Base-by-base conservation (phyloP, 2,329 filamentous ascomycete genomes). In the Chaetomium sp. region DNA sequence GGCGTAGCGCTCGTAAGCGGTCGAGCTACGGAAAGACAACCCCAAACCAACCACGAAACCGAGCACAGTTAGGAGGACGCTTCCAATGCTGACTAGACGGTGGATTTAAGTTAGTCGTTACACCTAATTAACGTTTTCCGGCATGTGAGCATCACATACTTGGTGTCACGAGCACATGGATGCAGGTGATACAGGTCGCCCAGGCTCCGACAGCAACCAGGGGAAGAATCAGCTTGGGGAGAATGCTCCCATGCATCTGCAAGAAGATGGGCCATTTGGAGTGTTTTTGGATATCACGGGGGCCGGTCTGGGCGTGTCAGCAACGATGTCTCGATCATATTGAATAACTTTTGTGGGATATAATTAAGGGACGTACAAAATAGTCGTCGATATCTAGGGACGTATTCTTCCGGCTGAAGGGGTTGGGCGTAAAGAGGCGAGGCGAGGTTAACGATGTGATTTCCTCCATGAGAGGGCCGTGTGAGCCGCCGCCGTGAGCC, bases 41-140 rank as follows among this genome's bases (percentile, higher is more conserved):
- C 86, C 81, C 66, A 91, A 71, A 80, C 86, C 85, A 66, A 92
- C 87, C 56, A 91, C 86, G 72, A 92, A 91, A 84, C 88, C 88
- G 34, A 88, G 82, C n/a, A 92, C 84, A 0, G 88, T 91, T 45
- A 92, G 77, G n/a, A 92, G 76, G 44, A 89, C 78, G n/a, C 77
- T 82, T 66, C 79, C 78, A 60, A 91, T 82, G 46, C 77, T 79
- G 46, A 72, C 68, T 71, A 11, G 10, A 9, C 4, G 5, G 27
- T 11, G 5, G 3, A 27, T 6, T 7, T 12, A 11, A 1, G 42
- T 52, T 12, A 53, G 44, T 14, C 14, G 10, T 4, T n/a, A 14
- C 3, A n/a, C 1, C 27, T 27, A 27, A 2, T 27, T 27, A 27
- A 27, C 19, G 19, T 27, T 27, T 27, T 2, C 19, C 19, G 19